These are phyloP conservation scores for Termitomyces sp. DNA, from an alignment of 768 basidiomycete genomes.

Conservation along the genomic window DNA sequence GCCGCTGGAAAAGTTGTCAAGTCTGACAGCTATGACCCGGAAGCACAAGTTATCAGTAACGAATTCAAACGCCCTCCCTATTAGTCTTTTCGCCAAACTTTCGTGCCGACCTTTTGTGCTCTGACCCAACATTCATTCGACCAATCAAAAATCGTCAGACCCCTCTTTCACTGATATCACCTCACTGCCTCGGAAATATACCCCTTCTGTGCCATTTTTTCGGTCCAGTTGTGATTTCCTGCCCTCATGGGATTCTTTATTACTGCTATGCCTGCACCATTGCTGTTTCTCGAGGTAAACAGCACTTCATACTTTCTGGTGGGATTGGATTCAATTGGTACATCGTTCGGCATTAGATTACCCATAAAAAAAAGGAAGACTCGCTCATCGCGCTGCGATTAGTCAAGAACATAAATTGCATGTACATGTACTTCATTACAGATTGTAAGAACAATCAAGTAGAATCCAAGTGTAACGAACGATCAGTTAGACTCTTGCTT, in stretches of 20 bases:
- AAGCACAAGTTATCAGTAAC: constrained; percentile 52
- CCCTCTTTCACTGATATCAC: too few species aligned
- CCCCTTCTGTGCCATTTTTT: background rate
- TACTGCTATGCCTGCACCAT: too few species aligned
- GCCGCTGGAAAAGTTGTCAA: constrained; percentile 49
- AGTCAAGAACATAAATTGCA: background rate
- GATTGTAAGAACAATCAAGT: background rate
- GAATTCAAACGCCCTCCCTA: constrained; percentile 65
- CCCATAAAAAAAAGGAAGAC: too few species aligned
- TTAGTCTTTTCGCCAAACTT: constrained; percentile 12
- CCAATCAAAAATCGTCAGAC: background rate
- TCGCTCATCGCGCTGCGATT: background rate
- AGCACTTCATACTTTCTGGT: background rate
- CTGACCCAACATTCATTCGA: background rate
- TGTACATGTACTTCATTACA: background rate
- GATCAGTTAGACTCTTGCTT: too few species aligned
- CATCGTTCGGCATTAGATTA: background rate
- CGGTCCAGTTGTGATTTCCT: background rate
- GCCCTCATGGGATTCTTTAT: background rate
- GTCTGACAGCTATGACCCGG: constrained; percentile 49
- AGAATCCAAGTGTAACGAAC: background rate
- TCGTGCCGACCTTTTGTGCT: background rate
- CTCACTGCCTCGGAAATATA: background rate
- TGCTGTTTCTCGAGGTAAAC: background rate
- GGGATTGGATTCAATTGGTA: background rate